Evolutionary conservation across 371 early-diverging fungal genomes (phyloP), one percentile per base, ranked within the genome.

Genomic region (Rhizopus sp.): DNA sequence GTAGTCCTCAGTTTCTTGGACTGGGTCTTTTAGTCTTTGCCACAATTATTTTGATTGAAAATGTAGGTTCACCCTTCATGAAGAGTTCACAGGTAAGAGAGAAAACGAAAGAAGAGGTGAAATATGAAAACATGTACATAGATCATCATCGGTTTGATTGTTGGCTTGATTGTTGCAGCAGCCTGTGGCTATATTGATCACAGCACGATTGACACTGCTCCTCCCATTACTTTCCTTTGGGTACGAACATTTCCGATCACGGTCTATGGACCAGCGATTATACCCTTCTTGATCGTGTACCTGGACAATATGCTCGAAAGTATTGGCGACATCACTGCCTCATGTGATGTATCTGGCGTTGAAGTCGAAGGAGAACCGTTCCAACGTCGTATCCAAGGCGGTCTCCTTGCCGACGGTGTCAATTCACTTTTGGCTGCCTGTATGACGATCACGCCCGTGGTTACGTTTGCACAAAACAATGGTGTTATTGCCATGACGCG

Each of bases 1-100:
- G 87, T 0, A 72, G 72, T 37, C 77, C 82, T 13, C 70, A 81
- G 52, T 86, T 78, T 66, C 64, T 87, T 34, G 87, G 87, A 15
- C 69, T 87, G 9, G 87, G 87, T 9, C 79, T 85, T 58, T 48
- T 80, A 15, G 86, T 86, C 6, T 87, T 83, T 58, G 68, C 70
- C 2, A 72, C 78, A 4, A 87, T 87, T 58, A 52, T 83, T n/a
- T 8, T 87, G 3, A 75, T 87, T 17, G 87, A 87, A 63, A 75
- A 81, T 55, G 69, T 86, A 52, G 87, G 87, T 1, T 86, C 87
- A 0, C 74, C 87, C 0, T 84, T 85, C 50, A 82, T 87, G 85
- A 80, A 80, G 66, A 86, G 82, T 55, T 75, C 81, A 9, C 80
- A 81, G 56, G 80, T 55, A 58, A 32, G 32, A 50, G 7, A 39